Base-by-base conservation (phyloP, 495 filamentous ascomycete genomes). In the Rusavskia elegans region DNA sequence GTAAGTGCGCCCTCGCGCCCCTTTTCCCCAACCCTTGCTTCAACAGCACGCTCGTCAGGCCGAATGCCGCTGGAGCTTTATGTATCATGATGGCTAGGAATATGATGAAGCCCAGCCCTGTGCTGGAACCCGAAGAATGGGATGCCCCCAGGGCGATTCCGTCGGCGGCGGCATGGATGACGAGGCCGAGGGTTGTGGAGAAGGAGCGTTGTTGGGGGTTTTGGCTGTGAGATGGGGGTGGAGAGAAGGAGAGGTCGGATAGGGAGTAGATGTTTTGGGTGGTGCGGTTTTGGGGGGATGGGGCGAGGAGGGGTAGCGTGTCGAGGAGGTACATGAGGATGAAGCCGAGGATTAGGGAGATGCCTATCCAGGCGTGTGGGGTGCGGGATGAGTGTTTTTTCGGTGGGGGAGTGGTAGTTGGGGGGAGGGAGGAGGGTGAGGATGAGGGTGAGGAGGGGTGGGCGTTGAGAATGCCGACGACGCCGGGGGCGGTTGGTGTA, bases 311-410 rank as follows among this genome's bases (percentile, higher is more conserved):
- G 27, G 92, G 89, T 8, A 95, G 69, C 48, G 84, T 84, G 64
- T 97, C 93, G 64, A 98, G 83, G 11, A 98, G 79, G 64, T 93
- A 96, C 92, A 98, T 98, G 53, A 98, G 72, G 54, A 94, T 81
- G 67, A 98, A 98, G 11, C 92, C 92, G 20, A 84, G 70, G 53
- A 94, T 80, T 14, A 98, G 69, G 1, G 90, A 84, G 49, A 96
- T 69, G 13, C 93, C 93, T 49, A 97, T 84, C 74, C 77, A 83
- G 48, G 77, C 79, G 65, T 84, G 81, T 3, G 79, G 77, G 5
- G 75, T 74, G 52, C 65, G 69, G 23, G 63, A 51, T 6, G 51
- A 52, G 3, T 49, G 14, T 42, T 49, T 37, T 14, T 13, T 7
- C 9, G 32, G 13, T 50, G 50, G 27, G 13, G 50, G 21, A 39